Base-by-base conservation (phyloP, 2,329 filamentous ascomycete genomes). In the Colletotrichum sp. region DNA sequence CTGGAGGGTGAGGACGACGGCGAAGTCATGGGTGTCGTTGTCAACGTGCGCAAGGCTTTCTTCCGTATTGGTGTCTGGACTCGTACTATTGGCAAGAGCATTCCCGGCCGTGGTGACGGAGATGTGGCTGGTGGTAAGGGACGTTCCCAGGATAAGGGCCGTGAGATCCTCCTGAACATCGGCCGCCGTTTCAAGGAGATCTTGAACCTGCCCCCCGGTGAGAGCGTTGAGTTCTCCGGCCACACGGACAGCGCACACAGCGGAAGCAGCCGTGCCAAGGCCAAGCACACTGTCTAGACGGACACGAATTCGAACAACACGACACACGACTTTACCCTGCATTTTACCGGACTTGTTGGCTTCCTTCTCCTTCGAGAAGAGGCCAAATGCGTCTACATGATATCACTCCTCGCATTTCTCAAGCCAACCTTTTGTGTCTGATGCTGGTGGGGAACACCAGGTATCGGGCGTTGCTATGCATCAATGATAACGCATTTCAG, bases 31-130 rank as follows among this genome's bases (percentile, higher is more conserved):
- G 97, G 97, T 79, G 98, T 99, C 39, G 97, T 99, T 30, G 96
- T 98, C 89, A 99, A 99, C 86, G 96, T 99, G 75, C 94, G 97
- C 86, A 98, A 98, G 90, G 96, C 94, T 68, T 98, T 99, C 89
- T 99, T 96, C 91, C 95, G 97, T 89, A 94, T 99, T 80, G 96
- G 96, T 83, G 92, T 98, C 80, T 99, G 98, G 97, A 99, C 97
- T 78, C 94, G 96, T 82, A 98, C 96, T 74, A 95, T 95, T 71
- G 96, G 96, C 83, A 96, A 96, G 89, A 91, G 91, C 82, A 93
- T 96, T 76, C 93, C 94, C 2, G 92, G 92, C 76, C 94, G 95
- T 79, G 94, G 94, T 74, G 93, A 94, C 75, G 93, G 91, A 55
- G 93, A 94, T 79, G 90, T 93, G 67, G 91, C 94, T 60, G 93